A percentile compares a stretch with the other conserved stretches of the same genome.
Evolutionary conservation across 192 early-diverging fungal genomes (phyloP).

Genomic region (Umbelopsis sp.): DNA sequence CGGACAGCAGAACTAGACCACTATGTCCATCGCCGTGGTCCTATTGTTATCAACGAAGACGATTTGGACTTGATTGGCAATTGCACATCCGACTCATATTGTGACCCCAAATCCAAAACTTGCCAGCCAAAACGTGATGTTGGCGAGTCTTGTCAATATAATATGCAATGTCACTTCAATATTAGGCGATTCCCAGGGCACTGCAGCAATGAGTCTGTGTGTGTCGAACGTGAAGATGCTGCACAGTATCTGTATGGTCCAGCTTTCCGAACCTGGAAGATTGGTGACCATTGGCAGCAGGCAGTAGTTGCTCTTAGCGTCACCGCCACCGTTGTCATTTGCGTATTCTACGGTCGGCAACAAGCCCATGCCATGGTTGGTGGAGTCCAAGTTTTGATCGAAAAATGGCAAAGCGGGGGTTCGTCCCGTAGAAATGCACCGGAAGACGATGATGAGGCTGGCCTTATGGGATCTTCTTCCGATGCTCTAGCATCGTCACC

Average conservation of each 20-base stretch:
- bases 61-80: slow-evolving; percentile 39
- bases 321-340: slow-evolving; percentile 27
- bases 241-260: slow-evolving; percentile 17
- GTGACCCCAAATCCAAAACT: slow-evolving; percentile 32
- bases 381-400: slow-evolving; percentile 23
- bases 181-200: slow-evolving; percentile 30
- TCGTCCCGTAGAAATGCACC: not conserved
- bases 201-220: slow-evolving; percentile 24
- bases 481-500: not conserved
- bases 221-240: slow-evolving; percentile 30
- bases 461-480: not conserved
- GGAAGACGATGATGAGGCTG: slow-evolving; percentile 4
- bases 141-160: slow-evolving; percentile 28
- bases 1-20: slow-evolving; percentile 25
- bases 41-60: slow-evolving; percentile 27
- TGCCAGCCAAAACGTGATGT: slow-evolving; percentile 38
- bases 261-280: slow-evolving; percentile 23
- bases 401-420: slow-evolving; percentile 30
- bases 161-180: slow-evolving; percentile 35
- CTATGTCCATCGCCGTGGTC: slow-evolving; percentile 38
- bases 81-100: slow-evolving; percentile 37
- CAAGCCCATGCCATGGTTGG: slow-evolving; percentile 25
- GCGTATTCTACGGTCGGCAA: slow-evolving; percentile 25
- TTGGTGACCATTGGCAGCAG: slow-evolving; percentile 34
- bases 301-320: slow-evolving; percentile 25